Evolutionary conservation across 306 rosid species (phyloP).

Genomic region (Astragalus glycyphyllos): DNA sequence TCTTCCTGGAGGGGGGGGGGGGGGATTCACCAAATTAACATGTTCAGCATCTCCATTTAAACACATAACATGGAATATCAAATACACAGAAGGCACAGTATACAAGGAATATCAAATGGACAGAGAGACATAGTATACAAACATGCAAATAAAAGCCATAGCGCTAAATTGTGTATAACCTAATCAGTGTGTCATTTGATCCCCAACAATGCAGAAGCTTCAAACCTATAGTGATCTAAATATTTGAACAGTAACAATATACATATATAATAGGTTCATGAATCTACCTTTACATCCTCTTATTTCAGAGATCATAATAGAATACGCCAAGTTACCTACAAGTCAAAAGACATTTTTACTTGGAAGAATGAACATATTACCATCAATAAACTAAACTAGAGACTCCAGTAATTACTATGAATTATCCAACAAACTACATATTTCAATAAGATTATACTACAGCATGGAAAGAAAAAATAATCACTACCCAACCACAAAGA

Average conservation of each 20-base stretch:
- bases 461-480: slow-evolving; percentile 11
- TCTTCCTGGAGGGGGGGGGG: not conserved
- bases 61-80: slow-evolving; percentile 20
- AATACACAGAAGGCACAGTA: slow-evolving; percentile 26
- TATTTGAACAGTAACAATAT: slow-evolving; percentile 57
- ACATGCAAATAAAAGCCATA: slow-evolving; percentile 21
- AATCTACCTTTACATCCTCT: slow-evolving; percentile 99
- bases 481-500: slow-evolving; percentile 18
- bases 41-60: not conserved
- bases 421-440: slow-evolving; percentile 46
- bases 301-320: slow-evolving; percentile 99
- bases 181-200: slow-evolving; percentile 23
- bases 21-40: slow-evolving; percentile 1
- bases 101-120: slow-evolving; percentile 32
- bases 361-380: slow-evolving; percentile 92
- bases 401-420: slow-evolving; percentile 53
- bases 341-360: slow-evolving; percentile 98
- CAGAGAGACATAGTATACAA: slow-evolving; percentile 12
- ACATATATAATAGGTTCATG: slow-evolving; percentile 81
- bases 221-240: slow-evolving; percentile 59
- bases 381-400: slow-evolving; percentile 71
- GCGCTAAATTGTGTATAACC: slow-evolving; percentile 21
- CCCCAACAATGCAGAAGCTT: slow-evolving; percentile 30
- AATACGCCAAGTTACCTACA: slow-evolving; percentile 99
- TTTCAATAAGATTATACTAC: slow-evolving; percentile 34